These are phyloP conservation scores for Sphagnum fallax DNA, from an alignment of 228 moss, liverwort and hornwort genomes.

Conservation along the genomic window DNA sequence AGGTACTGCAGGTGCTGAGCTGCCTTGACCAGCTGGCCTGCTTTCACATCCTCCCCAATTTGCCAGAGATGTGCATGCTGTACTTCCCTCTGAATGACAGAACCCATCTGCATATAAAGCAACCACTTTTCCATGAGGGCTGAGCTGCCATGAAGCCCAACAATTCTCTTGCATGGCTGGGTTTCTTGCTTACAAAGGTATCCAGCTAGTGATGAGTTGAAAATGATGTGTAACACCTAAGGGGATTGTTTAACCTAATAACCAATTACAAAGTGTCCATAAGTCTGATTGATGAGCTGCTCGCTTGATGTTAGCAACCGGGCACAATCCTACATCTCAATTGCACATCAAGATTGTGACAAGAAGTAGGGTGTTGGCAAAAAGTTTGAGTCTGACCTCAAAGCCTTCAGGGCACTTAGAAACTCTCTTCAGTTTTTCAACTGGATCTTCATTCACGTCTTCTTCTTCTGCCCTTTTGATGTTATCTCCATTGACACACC, in stretches of 20 bases:
- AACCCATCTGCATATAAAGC: conserved; percentile 27
- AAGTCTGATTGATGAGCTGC: not conserved
- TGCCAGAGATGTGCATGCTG: conserved; percentile 72
- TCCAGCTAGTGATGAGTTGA: not conserved
- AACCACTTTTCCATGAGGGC: not conserved
- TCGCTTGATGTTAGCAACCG: not conserved
- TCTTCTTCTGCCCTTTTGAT: conserved; percentile 21
- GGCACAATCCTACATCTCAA: not conserved
- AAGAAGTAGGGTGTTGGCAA: not conserved
- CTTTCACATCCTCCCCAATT: conserved; percentile 55
- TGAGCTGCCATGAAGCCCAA: not conserved
- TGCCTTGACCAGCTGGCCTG: conserved; percentile 58
- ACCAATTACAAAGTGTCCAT: not conserved
- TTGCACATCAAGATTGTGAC: not conserved
- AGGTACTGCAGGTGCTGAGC: conserved; percentile 68
- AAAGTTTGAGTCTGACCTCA: conserved; percentile 25
- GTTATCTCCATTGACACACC: conserved; percentile 13
- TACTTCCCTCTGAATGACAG: conserved; percentile 52
- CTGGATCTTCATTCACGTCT: conserved; percentile 19
- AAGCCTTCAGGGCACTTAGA: conserved; percentile 25
- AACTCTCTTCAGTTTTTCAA: conserved; percentile 7
- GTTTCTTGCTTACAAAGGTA: not conserved
- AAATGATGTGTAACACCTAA: not conserved
- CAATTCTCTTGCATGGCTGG: not conserved
- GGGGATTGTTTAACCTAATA: not conserved